Base-by-base conservation (phyloP, 2,329 filamentous ascomycete species). In the Cercospora citrullina region DNA sequence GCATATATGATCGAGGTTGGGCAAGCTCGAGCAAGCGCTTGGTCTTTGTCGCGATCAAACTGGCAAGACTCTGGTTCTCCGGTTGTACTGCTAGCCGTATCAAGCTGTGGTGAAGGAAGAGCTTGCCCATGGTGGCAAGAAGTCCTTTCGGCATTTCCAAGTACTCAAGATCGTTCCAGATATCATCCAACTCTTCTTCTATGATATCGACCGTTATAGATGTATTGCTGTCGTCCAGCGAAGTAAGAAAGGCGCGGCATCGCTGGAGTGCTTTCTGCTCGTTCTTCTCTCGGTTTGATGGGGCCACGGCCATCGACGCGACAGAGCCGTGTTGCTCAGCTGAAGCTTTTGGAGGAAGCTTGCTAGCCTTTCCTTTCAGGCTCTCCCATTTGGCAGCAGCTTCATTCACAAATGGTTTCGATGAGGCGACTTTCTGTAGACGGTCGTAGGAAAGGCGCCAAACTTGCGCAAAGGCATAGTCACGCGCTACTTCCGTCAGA, bases 131-230 rank as follows among this genome's bases (percentile, higher is more conserved):
- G 16, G 76, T 72, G 55, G 81, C 69, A 5, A 81, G 75, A 1
- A 81, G 76, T 2, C 74, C 73, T 68, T 81, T 80, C 12, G 80
- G 79, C 69, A 82, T 84, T 51, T 84, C 83, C 61, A 84, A 79
- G 60, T 80, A 80, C 66, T 84, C 83, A 2, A 82, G 73, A 67
- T 84, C 82, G 33, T 80, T 80, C 81, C 82, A 84, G n/a, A 84
- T 74, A 36, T 78, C 77, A 9, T 79, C 70, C 4, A 80, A 61
- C 3, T 66, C 64, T 12, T 65, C 58, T 36, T 60, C 59, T 30
- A 68, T 9, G 14, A 23, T 26, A 1, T 33, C 33, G 23, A 23
- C 48, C 42, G 31, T 9, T 9, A 26, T 4, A 8, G 61, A 23
- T 31, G 69, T 42, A n/a, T 14, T 21, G 10, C 21, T 42, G 3